Base-by-base conservation (phyloP, 202 grass and related monocot species). In the Cymbopogon flexuosus region DNA sequence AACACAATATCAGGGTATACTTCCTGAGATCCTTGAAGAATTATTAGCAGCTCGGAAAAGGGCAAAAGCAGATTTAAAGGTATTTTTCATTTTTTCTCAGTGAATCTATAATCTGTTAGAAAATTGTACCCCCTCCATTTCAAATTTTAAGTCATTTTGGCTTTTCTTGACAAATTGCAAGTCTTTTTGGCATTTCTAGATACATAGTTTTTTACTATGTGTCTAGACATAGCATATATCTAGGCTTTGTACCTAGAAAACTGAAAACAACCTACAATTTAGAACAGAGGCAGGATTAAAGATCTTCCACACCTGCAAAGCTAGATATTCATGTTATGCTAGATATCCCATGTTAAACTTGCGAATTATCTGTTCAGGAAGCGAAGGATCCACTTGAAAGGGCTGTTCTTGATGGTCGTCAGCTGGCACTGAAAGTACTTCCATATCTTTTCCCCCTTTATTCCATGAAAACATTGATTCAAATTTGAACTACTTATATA, bases 41-140 rank as follows among this genome's bases (percentile, higher is more conserved):
- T 62, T 97, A 45, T 90, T 97, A 78, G 78, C 85, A 86, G 95
- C 95, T 83, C 90, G 92, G 18, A 97, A 93, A 93, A 97, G 95
- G 81, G 95, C 95, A 80, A 97, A 97, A 94, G 90, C 95, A 86
- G 92, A 97, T 94, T 73, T 97, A 82, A 97, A 97, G 89, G 95
- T 94, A 86, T 83, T 35, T 87, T n/a, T n/a, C n/a, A n/a, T n/a
- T n/a, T n/a, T n/a, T 78, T 73, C 56, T 83, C 36, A 51, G 46
- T 69, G 36, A 45, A 39, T 77, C 62, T 33, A 6, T 49, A 22
- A n/a, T n/a, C n/a, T n/a, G n/a, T n/a, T n/a, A 62, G 16, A 29
- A 88, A 33, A 33, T 33, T 33, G 31, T 24, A 59, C 21, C 24
- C 21, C 21, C 52, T 21, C 52, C n/a, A 21, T 21, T 56, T 2